Evolutionary conservation across 805 yeast genomes (phyloP).

Genomic region (Sugiyamaella boreocaroliniensis): DNA sequence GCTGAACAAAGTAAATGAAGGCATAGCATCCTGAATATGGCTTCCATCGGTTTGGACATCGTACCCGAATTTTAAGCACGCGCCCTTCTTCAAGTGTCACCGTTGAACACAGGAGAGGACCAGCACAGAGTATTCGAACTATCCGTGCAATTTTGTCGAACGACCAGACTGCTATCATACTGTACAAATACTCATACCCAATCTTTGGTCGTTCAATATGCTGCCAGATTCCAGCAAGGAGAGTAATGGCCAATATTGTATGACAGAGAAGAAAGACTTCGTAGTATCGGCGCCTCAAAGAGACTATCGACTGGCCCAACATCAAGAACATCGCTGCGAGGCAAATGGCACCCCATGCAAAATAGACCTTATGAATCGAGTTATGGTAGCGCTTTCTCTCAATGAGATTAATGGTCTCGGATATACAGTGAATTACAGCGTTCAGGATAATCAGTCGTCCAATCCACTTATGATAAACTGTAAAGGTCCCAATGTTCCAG

Average conservation of each 20-base stretch:
- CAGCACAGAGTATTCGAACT: conserved; percentile 49
- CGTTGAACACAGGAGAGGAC: conserved; percentile 34
- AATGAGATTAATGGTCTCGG: conserved; percentile 41
- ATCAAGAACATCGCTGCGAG: conserved; percentile 40
- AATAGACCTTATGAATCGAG: conserved; percentile 12
- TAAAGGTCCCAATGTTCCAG: conserved; percentile 53
- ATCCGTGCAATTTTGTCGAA: conserved; percentile 57
- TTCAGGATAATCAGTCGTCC: conserved; percentile 47
- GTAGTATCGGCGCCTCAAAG: conserved; percentile 49
- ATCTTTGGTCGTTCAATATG: conserved; percentile 45
- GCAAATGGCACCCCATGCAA: conserved; percentile 38
- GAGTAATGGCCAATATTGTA: conserved; percentile 46
- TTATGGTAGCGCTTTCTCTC: conserved; percentile 34
- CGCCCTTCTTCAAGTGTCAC: conserved; percentile 13
- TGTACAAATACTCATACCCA: conserved; percentile 44
- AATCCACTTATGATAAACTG: conserved; percentile 56
- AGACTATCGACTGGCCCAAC: conserved; percentile 43
- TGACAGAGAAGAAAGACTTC: conserved; percentile 59
- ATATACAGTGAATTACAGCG: conserved; percentile 48
- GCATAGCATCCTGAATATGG: conserved; percentile 52
- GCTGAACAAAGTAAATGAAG: conserved; percentile 50
- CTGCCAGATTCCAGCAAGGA: conserved; percentile 49
- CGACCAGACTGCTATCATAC: conserved; percentile 60
- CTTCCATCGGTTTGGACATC: conserved; percentile 32
- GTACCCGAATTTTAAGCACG: conserved; percentile 17